These are phyloP conservation scores for Carex arenaria DNA, from an alignment of 202 grass and related monocot genomes.

Conservation along the genomic window DNA sequence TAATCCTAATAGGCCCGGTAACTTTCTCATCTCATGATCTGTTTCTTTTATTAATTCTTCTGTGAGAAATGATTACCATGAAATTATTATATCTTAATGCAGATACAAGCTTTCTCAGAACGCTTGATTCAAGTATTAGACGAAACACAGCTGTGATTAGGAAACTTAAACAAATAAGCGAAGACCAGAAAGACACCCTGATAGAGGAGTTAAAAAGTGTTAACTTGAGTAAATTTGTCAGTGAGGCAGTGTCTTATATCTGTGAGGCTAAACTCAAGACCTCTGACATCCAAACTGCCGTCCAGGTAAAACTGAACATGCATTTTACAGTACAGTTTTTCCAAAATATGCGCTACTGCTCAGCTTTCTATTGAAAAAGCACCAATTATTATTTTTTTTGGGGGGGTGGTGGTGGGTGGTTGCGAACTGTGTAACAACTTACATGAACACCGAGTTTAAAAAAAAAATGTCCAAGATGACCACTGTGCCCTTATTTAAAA, in stretches of 20 bases:
- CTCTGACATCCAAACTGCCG: slow-evolving; percentile 92
- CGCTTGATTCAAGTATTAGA: slow-evolving; percentile 91
- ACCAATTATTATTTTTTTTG: neutral
- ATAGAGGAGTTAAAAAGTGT: slow-evolving; percentile 95
- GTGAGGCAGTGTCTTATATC: slow-evolving; percentile 93
- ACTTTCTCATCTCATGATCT: neutral
- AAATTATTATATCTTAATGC: slow-evolving; percentile 31
- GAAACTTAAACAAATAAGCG: slow-evolving; percentile 91
- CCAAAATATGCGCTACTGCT: neutral
- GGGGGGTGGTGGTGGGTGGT: neutral
- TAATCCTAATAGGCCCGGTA: slow-evolving; percentile 96
- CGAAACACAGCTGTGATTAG: slow-evolving; percentile 88
- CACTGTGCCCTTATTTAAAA: neutral
- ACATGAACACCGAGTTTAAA: neutral
- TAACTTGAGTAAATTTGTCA: slow-evolving; percentile 99
- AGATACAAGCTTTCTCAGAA: slow-evolving; percentile 90
- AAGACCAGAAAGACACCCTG: slow-evolving; percentile 76
- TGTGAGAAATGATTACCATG: slow-evolving; percentile 3
- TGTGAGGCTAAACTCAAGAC: slow-evolving; percentile 97
- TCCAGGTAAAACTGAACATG: slow-evolving; percentile 59
- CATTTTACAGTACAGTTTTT: neutral
- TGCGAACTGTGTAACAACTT: neutral
- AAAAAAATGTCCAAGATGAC: neutral
- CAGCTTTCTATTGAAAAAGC: neutral
- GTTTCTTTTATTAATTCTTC: neutral